Evolutionary conservation across 345 rosid species (phyloP), one percentile per base, ranked within the genome.

Genomic region (Eucalyptus regnans): DNA sequence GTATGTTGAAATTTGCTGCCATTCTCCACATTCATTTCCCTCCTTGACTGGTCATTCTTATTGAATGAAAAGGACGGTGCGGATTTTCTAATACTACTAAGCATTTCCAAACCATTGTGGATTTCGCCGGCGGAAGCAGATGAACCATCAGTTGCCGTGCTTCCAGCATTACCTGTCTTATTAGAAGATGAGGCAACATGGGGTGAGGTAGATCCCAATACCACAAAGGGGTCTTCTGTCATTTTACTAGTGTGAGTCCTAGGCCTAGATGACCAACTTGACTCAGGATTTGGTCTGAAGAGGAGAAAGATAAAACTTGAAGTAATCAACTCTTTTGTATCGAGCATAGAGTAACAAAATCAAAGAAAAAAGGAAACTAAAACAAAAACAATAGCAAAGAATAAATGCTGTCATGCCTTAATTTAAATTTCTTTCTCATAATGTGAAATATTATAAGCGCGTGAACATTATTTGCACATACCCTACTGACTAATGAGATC

Each of bases 231-330:
- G 66, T 92, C 91, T 46, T 91, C 92, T 83, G 90, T 88, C 33
- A 85, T 79, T 89, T 88, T 91, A 71, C 48, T 91, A 17, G 93
- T 86, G 89, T 86, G 87, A 51, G 88, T 60, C 86, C 90, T 86
- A 83, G 91, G 91, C 81, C 89, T 89, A 20, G 88, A 88, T 52
- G 91, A 43, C 88, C 41, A 89, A 86, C 44, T 89, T 31, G 88
- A 48, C 92, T 90, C 94, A 18, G 91, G 90, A 86, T 89, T 88
- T 88, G 92, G 90, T 88, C 95, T 93, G 92, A 62, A 50, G 58
- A 89, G 88, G 88, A 29, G 66, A 58, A 56, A 88, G 51, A 62
- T 49, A 62, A 86, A 76, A 31, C 62, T 58, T 49, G 86, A 44
- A 86, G 41, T 37, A 86, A 56, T 25, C 60, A 86, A 49, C n/a